phyloP scores from a whole-genome alignment of 1,284 basidiomycete species.

The Heterobasidion irregulare region DNA sequence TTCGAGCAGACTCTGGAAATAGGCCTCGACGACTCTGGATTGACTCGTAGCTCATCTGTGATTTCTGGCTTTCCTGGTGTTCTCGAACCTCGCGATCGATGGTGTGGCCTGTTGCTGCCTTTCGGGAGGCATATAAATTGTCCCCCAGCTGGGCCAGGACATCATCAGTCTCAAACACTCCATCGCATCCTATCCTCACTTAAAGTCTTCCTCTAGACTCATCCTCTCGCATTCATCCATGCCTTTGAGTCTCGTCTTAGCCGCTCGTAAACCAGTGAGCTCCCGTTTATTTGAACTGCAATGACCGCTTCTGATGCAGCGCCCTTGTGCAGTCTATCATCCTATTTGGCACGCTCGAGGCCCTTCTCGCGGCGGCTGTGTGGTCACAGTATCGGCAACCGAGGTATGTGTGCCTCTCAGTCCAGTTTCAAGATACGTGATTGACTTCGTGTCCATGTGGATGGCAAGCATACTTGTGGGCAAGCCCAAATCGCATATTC shows the following conservation, averaged over 20 bases:
- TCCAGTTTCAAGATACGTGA: not conserved
- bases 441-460: not conserved
- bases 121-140: too few species aligned
- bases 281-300: not conserved
- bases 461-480: not conserved
- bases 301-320: not conserved
- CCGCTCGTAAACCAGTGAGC: constrained; percentile 17
- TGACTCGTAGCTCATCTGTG: not conserved
- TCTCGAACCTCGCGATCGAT: too few species aligned
- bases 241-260: constrained; percentile 14
- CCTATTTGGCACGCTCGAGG: constrained; percentile 17
- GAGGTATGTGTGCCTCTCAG: constrained; percentile 10
- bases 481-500: constrained; percentile 5
- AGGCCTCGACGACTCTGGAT: not conserved
- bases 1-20: not conserved
- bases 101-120: too few species aligned
- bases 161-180: not conserved
- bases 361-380: constrained; percentile 15
- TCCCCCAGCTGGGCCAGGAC: not conserved
- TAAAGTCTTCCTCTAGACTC: not conserved
- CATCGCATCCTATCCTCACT: not conserved
- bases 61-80: too few species aligned
- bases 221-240: constrained; percentile 6
- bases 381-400: constrained; percentile 17
- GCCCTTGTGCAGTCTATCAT: constrained; percentile 13